These are phyloP conservation scores for Inonotus obliquus DNA, from an alignment of 1,284 basidiomycete genomes.

Conservation along the genomic window DNA sequence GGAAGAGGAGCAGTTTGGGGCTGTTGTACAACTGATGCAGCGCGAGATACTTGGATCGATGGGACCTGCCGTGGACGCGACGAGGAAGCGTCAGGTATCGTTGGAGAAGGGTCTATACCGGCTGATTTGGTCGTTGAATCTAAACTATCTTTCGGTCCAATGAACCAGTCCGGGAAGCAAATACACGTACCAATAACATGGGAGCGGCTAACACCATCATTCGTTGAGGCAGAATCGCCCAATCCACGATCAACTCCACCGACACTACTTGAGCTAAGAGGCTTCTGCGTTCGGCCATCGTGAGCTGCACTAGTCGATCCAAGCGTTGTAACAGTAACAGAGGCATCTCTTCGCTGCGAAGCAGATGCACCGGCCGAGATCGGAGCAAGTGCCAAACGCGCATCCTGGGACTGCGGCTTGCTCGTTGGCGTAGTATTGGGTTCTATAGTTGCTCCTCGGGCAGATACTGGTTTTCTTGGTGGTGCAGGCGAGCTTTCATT, in stretches of 20 bases:
- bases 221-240: neutral
- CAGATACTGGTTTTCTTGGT: constrained; percentile 6
- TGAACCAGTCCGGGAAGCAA: neutral
- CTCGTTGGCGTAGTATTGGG: neutral
- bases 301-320: neutral
- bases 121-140: neutral
- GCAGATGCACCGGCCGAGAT: neutral
- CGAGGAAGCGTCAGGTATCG: neutral
- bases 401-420: neutral
- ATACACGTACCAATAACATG: neutral
- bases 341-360: neutral
- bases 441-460: constrained; percentile 1
- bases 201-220: neutral
- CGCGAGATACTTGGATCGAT: neutral
- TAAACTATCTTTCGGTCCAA: neutral
- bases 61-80: neutral
- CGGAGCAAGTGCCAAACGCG: neutral
- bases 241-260: neutral
- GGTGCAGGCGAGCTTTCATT: constrained; percentile 1
- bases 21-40: neutral
- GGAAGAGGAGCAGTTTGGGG: neutral
- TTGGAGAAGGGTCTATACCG: neutral
- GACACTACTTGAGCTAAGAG: neutral
- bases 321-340: neutral
- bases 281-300: neutral